phyloP scores from a whole-genome alignment of 768 basidiomycete genomes.

The Phylloporus sp. region DNA sequence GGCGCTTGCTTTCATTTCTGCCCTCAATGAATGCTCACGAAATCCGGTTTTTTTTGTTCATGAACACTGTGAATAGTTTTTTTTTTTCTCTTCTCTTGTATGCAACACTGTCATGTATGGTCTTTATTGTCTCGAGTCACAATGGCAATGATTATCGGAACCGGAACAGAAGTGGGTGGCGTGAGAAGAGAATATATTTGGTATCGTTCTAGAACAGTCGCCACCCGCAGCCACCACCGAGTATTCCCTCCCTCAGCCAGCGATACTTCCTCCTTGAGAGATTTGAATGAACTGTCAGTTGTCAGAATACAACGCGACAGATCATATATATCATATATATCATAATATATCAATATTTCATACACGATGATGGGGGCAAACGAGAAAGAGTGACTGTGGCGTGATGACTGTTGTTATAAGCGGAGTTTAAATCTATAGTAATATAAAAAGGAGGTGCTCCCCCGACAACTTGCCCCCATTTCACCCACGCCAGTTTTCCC shows the following conservation, averaged over 20 bases:
- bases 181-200: slow-evolving; percentile 20
- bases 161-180: not conserved
- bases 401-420: slow-evolving; percentile 20
- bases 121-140: not conserved
- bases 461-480: slow-evolving; percentile 13
- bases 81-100: no score
- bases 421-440: slow-evolving; percentile 27
- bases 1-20: not conserved
- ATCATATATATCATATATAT: no score
- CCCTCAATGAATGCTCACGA: not conserved
- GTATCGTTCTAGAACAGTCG: slow-evolving; percentile 27
- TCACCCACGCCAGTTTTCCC: slow-evolving; percentile 27
- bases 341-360: no score
- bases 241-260: no score
- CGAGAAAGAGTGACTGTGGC: slow-evolving; percentile 9
- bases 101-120: slow-evolving; percentile 3
- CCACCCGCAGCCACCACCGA: slow-evolving; percentile 10
- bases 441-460: slow-evolving; percentile 26
- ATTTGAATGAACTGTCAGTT: no score
- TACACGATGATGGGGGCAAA: slow-evolving; percentile 24
- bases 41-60: not conserved
- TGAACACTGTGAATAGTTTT: not conserved
- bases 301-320: no score
- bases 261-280: no score
- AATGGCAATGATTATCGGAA: not conserved